phyloP scores from a whole-genome alignment of 495 filamentous ascomycete species.

The Penicillium coprophilum region DNA sequence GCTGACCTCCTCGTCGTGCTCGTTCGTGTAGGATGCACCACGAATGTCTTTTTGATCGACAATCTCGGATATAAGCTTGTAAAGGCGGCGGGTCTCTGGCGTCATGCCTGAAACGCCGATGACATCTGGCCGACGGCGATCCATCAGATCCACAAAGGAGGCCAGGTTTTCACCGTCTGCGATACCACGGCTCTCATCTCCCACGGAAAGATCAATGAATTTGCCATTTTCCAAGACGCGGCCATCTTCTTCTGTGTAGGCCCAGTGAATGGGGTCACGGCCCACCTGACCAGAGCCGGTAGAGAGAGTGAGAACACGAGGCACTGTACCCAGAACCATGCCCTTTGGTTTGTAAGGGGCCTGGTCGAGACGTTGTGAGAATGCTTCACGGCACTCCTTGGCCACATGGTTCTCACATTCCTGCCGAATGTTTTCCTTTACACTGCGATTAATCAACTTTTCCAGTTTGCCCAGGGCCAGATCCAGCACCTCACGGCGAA shows the following conservation, averaged over 20 bases:
- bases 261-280: slow-evolving; percentile 81
- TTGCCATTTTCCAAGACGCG: slow-evolving; percentile 84
- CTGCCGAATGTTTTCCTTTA: slow-evolving; percentile 88
- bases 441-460: slow-evolving; percentile 76
- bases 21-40: slow-evolving; percentile 70
- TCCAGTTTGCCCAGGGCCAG: slow-evolving; percentile 79
- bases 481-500: slow-evolving; percentile 80
- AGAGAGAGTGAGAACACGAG: slow-evolving; percentile 81
- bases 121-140: slow-evolving; percentile 80
- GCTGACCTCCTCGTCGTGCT: slow-evolving; percentile 55
- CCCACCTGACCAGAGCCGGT: slow-evolving; percentile 72
- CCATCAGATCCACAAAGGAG: slow-evolving; percentile 69
- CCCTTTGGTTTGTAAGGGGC: slow-evolving; percentile 93
- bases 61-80: slow-evolving; percentile 72
- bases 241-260: slow-evolving; percentile 90
- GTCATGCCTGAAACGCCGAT: slow-evolving; percentile 89
- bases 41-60: slow-evolving; percentile 71
- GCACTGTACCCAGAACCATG: slow-evolving; percentile 83
- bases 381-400: slow-evolving; percentile 78
- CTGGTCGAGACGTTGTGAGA: slow-evolving; percentile 85
- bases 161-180: slow-evolving; percentile 61
- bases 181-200: slow-evolving; percentile 65
- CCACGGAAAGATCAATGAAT: slow-evolving; percentile 69
- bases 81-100: slow-evolving; percentile 79
- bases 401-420: slow-evolving; percentile 89